phyloP scores from a whole-genome alignment of 768 basidiomycete species.

The Macrolepiota dolichaula region DNA sequence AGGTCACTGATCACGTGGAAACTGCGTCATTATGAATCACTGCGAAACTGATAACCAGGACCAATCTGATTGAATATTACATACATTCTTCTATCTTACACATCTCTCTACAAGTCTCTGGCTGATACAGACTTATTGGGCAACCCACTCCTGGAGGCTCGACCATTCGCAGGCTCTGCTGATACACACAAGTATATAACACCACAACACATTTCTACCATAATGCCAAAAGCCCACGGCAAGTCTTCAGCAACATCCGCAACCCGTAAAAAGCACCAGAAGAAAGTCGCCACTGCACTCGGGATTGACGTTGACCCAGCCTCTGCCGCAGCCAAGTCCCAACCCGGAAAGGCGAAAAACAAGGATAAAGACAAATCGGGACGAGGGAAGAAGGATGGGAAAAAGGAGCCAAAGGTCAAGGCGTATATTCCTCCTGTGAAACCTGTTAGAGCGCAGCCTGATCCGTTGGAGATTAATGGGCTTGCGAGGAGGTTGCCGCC shows the following conservation, averaged over 20 bases:
- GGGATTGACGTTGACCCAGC: slow-evolving; percentile 30
- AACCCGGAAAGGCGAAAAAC: slow-evolving; percentile 9
- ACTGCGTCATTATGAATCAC: slow-evolving; percentile 2
- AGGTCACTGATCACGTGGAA: neutral
- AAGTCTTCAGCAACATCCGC: slow-evolving; percentile 83
- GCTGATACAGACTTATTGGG: neutral
- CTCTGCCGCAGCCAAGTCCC: neutral
- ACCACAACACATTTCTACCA: neutral
- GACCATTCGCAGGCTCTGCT: neutral
- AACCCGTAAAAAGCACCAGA: slow-evolving; percentile 92
- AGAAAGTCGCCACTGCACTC: slow-evolving; percentile 62
- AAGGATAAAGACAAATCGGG: slow-evolving; percentile 48
- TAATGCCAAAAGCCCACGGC: slow-evolving; percentile 17
- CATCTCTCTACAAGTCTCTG: neutral
- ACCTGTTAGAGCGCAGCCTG: slow-evolving; percentile 66
- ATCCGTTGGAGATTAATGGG: slow-evolving; percentile 85
- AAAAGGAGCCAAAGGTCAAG: slow-evolving; percentile 78
- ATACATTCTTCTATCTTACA: neutral
- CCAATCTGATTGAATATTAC: neutral
- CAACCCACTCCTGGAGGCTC: neutral
- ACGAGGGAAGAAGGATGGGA: slow-evolving; percentile 51
- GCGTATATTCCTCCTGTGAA: slow-evolving; percentile 85
- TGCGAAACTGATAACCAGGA: neutral
- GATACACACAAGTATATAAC: neutral
- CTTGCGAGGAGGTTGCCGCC: slow-evolving; percentile 72